Conservation (phyloP, 768 basidiomycete species). For the Paxillus rubicundulus region DNA sequence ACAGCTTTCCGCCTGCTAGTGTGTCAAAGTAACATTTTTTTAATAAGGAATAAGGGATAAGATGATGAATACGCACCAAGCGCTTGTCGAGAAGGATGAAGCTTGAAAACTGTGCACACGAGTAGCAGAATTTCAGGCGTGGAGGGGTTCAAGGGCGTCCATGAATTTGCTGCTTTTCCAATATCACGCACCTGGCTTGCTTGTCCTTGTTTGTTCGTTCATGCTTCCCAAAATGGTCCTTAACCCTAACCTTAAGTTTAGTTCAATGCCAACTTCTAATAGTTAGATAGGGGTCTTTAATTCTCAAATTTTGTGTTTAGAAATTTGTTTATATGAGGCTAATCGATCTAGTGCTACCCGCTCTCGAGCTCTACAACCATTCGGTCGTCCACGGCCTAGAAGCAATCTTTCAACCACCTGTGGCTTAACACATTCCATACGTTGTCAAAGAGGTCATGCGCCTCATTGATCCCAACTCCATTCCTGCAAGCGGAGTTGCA, state of each 20-base stretch:
- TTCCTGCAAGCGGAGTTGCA: too few relatives aligned
- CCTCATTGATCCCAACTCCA: too few relatives aligned
- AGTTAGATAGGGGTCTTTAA: too few relatives aligned
- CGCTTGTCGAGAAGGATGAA: not conserved
- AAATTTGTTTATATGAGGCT: too few relatives aligned
- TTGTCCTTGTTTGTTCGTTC: slow-evolving; percentile 16
- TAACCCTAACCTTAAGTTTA: slow-evolving; percentile 22
- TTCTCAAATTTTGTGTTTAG: too few relatives aligned
- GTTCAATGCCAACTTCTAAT: too few relatives aligned
- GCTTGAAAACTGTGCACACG: not conserved
- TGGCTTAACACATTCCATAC: too few relatives aligned
- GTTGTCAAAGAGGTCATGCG: too few relatives aligned
- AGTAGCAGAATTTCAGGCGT: not conserved
- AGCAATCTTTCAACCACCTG: too few relatives aligned
- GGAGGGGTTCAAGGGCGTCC: slow-evolving; percentile 2
- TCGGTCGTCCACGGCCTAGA: too few relatives aligned
- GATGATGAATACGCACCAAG: not conserved
- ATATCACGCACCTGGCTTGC: not conserved
- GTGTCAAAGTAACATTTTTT: not conserved
- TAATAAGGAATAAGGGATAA: not conserved
- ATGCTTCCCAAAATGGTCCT: slow-evolving; percentile 6
- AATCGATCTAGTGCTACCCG: too few relatives aligned
- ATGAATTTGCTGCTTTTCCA: not conserved
- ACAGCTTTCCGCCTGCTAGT: not conserved
- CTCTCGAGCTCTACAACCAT: too few relatives aligned